A percentile compares a stretch with the other conserved stretches of the same genome.
Conservation (phyloP, 306 rosid species). For the Clitoria ternatea region DNA sequence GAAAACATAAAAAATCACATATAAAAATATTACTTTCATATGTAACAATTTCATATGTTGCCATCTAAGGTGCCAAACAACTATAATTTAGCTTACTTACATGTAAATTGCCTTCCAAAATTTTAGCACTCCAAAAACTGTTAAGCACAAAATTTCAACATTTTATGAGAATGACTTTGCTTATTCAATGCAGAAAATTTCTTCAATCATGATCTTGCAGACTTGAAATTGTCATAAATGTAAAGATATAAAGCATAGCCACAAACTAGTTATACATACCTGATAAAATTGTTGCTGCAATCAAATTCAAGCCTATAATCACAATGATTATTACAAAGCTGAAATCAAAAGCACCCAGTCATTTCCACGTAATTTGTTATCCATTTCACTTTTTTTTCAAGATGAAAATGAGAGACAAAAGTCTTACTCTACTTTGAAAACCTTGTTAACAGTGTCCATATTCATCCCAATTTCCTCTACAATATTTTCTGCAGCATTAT, state of each 20-base stretch:
- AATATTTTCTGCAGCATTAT: slow-evolving; percentile 44
- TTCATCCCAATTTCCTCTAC: slow-evolving; percentile 37
- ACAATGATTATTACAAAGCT: slow-evolving; percentile 52
- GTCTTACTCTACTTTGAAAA: slow-evolving; percentile 48
- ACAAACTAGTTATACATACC: slow-evolving; percentile 32
- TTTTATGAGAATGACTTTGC: slow-evolving; percentile 18
- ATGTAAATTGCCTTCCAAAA: slow-evolving; percentile 34
- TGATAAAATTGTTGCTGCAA: slow-evolving; percentile 45
- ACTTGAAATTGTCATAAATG: not conserved
- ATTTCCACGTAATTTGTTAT: not conserved
- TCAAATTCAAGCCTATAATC: slow-evolving; percentile 44
- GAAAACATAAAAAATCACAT: not conserved
- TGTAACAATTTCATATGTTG: not conserved
- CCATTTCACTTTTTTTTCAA: not conserved
- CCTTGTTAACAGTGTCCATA: slow-evolving; percentile 38
- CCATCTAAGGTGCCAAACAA: not conserved
- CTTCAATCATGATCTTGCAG: not conserved
- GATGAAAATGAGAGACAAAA: not conserved
- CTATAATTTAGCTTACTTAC: slow-evolving; percentile 40
- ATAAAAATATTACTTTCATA: not conserved
- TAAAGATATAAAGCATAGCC: not conserved
- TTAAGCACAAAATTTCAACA: slow-evolving; percentile 21
- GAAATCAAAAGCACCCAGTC: slow-evolving; percentile 28
- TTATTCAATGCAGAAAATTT: not conserved
- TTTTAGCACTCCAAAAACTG: slow-evolving; percentile 55